Conservation (phyloP, 768 basidiomycete species). For the Tricholoma bakamatsutake region DNA sequence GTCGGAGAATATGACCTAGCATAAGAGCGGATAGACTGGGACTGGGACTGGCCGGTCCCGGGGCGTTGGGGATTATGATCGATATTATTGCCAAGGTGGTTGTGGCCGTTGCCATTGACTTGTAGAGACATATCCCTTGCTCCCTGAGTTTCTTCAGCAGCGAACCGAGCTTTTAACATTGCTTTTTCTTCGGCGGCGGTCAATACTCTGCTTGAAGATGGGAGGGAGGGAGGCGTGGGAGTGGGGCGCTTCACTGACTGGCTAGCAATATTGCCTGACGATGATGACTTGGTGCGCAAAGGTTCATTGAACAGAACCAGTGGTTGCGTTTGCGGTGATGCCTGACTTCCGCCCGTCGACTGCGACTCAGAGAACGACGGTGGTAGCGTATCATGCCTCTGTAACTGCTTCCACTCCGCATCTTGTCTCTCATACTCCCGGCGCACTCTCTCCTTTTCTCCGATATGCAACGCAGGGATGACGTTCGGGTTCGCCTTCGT, state of each 20-base stretch:
- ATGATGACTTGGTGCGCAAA: slow-evolving; percentile 1
- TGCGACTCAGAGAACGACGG: slow-evolving; percentile 18
- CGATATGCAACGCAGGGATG: slow-evolving; percentile 32
- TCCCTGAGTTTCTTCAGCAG: slow-evolving; percentile 39
- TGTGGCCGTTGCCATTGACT: slow-evolving; percentile 20
- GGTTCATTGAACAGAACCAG: slow-evolving; percentile 14
- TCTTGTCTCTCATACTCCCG: slow-evolving; percentile 64
- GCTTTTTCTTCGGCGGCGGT: slow-evolving; percentile 82
- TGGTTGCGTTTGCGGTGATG: slow-evolving; percentile 15
- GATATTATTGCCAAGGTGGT: background rate
- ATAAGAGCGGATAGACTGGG: background rate
- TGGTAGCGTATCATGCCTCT: slow-evolving; percentile 52
- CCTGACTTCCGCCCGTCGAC: background rate
- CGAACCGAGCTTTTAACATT: slow-evolving; percentile 56
- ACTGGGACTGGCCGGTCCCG: slow-evolving; percentile 10
- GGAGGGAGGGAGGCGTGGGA: slow-evolving; percentile 32
- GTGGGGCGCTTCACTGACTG: slow-evolving; percentile 16
- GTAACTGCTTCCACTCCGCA: slow-evolving; percentile 44
- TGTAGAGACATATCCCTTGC: slow-evolving; percentile 3
- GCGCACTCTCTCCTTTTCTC: slow-evolving; percentile 69
- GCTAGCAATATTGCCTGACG: slow-evolving; percentile 15
- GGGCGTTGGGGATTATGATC: slow-evolving; percentile 7
- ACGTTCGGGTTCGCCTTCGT: slow-evolving; percentile 30
- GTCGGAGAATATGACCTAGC: background rate
- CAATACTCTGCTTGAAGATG: slow-evolving; percentile 28